Percentiles rank a stretch among this genome's conserved stretches.
phyloP scores from a whole-genome alignment of 2,329 filamentous ascomycete species.

The Fusarium temperatum region DNA sequence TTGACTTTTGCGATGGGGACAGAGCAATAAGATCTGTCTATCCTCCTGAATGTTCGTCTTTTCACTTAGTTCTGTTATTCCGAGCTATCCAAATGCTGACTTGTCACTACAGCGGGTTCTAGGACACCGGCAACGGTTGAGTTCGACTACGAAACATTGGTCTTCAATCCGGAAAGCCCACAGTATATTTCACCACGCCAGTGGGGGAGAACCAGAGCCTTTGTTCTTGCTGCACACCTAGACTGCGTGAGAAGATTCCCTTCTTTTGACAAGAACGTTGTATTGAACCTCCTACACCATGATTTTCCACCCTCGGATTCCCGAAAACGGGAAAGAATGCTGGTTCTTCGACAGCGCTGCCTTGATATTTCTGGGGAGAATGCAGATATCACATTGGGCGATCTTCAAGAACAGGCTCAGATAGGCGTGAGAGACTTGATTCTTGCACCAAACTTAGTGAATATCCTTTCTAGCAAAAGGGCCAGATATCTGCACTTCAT shows the following conservation, averaged over 20 bases:
- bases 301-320: background rate
- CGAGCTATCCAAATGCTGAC: background rate
- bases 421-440: background rate
- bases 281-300: background rate
- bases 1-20: constrained; percentile 6
- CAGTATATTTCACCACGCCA: constrained; percentile 3
- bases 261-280: background rate
- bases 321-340: background rate
- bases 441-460: background rate
- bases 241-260: background rate
- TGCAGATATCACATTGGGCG: background rate
- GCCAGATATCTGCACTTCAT: background rate
- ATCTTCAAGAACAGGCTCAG: background rate
- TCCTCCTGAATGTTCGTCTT: background rate
- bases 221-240: background rate
- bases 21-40: background rate
- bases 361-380: background rate
- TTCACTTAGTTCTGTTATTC: background rate
- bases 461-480: background rate
- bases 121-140: background rate
- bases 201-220: background rate
- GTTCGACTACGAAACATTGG: background rate
- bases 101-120: background rate
- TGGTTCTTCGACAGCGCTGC: background rate
- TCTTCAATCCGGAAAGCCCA: constrained; percentile 4